Evolutionary conservation across 306 rosid species (phyloP), one percentile per base, ranked within the genome.

Genomic region (Luffa acutangula): DNA sequence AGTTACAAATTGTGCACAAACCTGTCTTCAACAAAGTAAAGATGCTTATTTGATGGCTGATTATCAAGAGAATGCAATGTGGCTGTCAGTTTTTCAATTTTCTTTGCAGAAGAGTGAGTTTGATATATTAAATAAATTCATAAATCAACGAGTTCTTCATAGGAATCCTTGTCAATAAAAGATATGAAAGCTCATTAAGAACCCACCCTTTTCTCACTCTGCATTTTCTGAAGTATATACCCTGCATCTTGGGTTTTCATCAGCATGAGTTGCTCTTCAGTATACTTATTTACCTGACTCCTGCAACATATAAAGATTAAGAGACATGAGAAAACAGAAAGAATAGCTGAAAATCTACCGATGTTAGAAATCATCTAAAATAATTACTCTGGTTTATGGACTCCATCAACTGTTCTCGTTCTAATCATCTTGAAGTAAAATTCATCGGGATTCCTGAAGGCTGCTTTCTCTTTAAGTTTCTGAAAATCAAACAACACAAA

Each of bases 171-270:
- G 48, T 65, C 54, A 79, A 70, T 64, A 43, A 62, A 62, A 66
- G 53, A 43, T 83, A 75, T 48, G 20, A 59, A 31, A 66, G 78
- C 48, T 36, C 60, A 7, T 18, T 37, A 58, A 21, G 53, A 71
- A 79, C 14, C 18, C 65, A 92, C 98, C 87, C 85, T 92, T 83
- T 84, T 92, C 84, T 92, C 97, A 79, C 94, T 92, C 86, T 88
- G 97, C 80, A 83, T 21, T 82, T 88, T 91, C 83, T 86, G 96
- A 80, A 91, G 92, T 76, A 92, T 77, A 81, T 94, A 94, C 53
- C 95, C 97, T 12, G 86, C 88, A 84, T 92, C 96, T 75, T 91
- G 97, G 48, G 95, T 87, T 86, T 92, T 92, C 97, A 94, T 92
- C 75, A 92, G 81, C 85, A 87, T 77, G 45, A 92, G 90, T 82